Conservation (phyloP, 148 eudicot genomes). For the Vaccinium corymbosum region DNA sequence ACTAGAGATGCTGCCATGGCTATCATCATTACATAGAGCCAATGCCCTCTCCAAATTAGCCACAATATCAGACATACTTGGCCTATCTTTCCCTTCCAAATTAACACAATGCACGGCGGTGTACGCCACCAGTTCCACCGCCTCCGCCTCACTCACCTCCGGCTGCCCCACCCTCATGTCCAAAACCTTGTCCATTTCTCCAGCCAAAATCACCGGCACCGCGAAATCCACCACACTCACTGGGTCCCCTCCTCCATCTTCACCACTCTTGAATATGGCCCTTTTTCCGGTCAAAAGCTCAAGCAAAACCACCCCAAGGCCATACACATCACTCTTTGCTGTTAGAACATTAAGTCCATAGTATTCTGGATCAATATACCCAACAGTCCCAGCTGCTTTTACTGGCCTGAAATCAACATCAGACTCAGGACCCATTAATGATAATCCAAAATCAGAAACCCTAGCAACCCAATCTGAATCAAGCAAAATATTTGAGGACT, state of each 20-base stretch:
- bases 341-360: constrained; percentile 87
- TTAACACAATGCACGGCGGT: constrained; percentile 90
- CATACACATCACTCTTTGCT: constrained; percentile 93
- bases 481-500: constrained; percentile 81
- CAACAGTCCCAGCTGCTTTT: constrained; percentile 89
- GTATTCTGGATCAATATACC: constrained; percentile 96
- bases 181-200: constrained; percentile 60
- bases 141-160: constrained; percentile 60
- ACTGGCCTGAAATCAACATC: constrained; percentile 47
- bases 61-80: constrained; percentile 82
- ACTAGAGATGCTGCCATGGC: constrained; percentile 84
- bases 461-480: constrained; percentile 84
- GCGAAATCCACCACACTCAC: constrained; percentile 73
- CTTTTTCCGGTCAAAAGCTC: constrained; percentile 83
- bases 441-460: constrained; percentile 95
- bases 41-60: constrained; percentile 83
- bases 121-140: constrained; percentile 83
- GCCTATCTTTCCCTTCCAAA: constrained; percentile 85
- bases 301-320: constrained; percentile 83
- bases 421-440: constrained; percentile 65
- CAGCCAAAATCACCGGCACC: constrained; percentile 62
- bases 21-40: constrained; percentile 50
- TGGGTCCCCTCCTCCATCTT: constrained; percentile 39
- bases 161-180: constrained; percentile 74
- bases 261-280: constrained; percentile 62